These are phyloP conservation scores for Bruguiera hainesii DNA, from an alignment of 441 rosid species.

Conservation along the genomic window DNA sequence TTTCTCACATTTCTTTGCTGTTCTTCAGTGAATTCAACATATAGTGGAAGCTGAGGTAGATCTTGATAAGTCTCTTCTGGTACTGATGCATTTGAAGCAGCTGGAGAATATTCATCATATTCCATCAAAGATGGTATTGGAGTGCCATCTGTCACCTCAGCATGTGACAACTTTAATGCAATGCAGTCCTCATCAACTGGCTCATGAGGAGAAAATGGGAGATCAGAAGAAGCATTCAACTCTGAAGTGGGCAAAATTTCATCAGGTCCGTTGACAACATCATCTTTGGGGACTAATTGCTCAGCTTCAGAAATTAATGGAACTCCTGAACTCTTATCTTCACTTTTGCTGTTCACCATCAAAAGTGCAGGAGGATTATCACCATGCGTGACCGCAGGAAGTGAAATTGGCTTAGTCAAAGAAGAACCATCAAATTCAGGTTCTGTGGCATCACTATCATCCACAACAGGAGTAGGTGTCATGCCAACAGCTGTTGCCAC, in stretches of 20 bases:
- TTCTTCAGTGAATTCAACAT: conserved; percentile 70
- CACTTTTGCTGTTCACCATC: conserved; percentile 36
- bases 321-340: conserved; percentile 46
- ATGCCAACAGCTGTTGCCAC: conserved; percentile 45
- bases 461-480: conserved; percentile 38
- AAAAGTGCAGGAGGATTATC: conserved; percentile 39
- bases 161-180: conserved; percentile 41
- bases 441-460: conserved; percentile 44
- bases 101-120: conserved; percentile 47
- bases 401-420: conserved; percentile 44
- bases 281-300: conserved; percentile 50
- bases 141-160: conserved; percentile 39
- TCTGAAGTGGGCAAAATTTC: conserved; percentile 44
- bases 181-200: conserved; percentile 45
- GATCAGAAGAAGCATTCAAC: conserved; percentile 49
- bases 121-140: conserved; percentile 45
- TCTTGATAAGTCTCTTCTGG: conserved; percentile 72
- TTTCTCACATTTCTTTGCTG: conserved; percentile 52
- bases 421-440: conserved; percentile 56
- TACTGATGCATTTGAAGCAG: conserved; percentile 37
- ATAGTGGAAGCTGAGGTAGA: conserved; percentile 65
- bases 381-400: conserved; percentile 35
- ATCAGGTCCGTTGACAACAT: conserved; percentile 36
- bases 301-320: conserved; percentile 37
- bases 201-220: conserved; percentile 39